phyloP scores from a whole-genome alignment of 116 monocot genomes.

The Phalaenopsis hybrid region DNA sequence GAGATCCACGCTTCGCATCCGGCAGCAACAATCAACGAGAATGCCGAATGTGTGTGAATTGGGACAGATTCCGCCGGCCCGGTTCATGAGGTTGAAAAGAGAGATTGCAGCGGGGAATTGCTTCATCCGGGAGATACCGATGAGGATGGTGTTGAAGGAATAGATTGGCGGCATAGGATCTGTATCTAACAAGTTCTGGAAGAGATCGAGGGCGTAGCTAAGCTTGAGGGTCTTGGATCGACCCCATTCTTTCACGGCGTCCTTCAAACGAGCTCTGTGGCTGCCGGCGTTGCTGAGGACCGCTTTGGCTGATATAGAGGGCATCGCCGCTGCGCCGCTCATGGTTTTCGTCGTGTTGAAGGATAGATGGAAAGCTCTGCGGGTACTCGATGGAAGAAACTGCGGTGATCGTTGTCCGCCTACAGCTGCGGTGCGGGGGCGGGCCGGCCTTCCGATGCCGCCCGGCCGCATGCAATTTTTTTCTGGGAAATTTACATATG shows the following conservation, averaged over 20 bases:
- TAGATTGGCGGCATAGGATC: constrained; percentile 5
- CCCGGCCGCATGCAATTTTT: too few relatives aligned
- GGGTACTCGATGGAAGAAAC: not conserved
- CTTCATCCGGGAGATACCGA: constrained; percentile 15
- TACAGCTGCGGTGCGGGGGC: not conserved
- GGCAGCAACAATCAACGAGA: constrained; percentile 11
- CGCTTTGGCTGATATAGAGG: not conserved
- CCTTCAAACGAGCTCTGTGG: constrained; percentile 3
- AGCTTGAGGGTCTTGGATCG: not conserved
- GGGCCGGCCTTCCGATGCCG: too few relatives aligned
- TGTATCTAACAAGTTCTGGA: constrained; percentile 9
- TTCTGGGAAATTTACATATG: too few relatives aligned
- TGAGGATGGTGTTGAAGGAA: constrained; percentile 12
- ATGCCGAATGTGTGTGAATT: constrained; percentile 6
- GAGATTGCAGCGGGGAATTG: constrained; percentile 11
- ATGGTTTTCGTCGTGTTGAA: not conserved
- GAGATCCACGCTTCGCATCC: constrained; percentile 5
- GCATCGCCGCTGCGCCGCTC: not conserved
- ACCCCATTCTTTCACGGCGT: constrained; percentile 9
- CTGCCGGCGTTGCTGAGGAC: not conserved
- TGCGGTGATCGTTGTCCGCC: not conserved
- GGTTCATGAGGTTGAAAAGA: constrained; percentile 11
- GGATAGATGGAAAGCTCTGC: not conserved
- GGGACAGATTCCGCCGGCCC: constrained; percentile 3
- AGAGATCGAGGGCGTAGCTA: constrained; percentile 13